Evolutionary conservation across 805 yeast genomes (phyloP).

Genomic region (Pichia californica): DNA sequence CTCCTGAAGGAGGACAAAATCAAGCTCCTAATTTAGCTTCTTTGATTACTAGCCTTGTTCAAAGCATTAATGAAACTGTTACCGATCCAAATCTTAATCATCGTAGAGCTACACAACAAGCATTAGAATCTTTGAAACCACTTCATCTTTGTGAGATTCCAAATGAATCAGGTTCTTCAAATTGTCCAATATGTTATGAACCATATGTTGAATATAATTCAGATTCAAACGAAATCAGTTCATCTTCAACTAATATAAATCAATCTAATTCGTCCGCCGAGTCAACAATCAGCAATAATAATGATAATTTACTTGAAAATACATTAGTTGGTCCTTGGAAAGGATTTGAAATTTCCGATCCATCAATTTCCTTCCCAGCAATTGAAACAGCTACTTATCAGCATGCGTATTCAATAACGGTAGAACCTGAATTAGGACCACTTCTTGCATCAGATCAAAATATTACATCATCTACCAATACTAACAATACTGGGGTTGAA

Average conservation of each 20-base stretch:
- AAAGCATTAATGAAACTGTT: neutral
- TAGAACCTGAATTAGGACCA: neutral
- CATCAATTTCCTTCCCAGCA: slow-evolving; percentile 23
- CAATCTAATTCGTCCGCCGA: too few relatives aligned
- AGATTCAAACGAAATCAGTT: neutral
- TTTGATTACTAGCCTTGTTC: neutral
- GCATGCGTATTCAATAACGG: neutral
- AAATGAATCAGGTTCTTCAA: slow-evolving; percentile 18
- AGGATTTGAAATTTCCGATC: slow-evolving; percentile 22
- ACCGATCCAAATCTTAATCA: neutral
- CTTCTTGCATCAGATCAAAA: neutral
- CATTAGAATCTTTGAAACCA: slow-evolving; percentile 26
- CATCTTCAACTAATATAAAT: neutral
- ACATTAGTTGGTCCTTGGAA: slow-evolving; percentile 4
- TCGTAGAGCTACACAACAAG: slow-evolving; percentile 23
- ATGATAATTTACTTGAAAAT: neutral
- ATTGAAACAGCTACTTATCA: slow-evolving; percentile 21
- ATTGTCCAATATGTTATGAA: slow-evolving; percentile 41
- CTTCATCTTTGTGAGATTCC: slow-evolving; percentile 19
- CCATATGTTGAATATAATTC: slow-evolving; percentile 2
- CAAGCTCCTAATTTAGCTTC: neutral
- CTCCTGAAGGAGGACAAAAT: neutral
- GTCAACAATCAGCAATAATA: too few relatives aligned
- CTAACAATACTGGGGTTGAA: neutral
- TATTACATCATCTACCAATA: neutral